phyloP scores from a whole-genome alignment of 208 protist genomes.

The Trypanosoma rangeli region DNA sequence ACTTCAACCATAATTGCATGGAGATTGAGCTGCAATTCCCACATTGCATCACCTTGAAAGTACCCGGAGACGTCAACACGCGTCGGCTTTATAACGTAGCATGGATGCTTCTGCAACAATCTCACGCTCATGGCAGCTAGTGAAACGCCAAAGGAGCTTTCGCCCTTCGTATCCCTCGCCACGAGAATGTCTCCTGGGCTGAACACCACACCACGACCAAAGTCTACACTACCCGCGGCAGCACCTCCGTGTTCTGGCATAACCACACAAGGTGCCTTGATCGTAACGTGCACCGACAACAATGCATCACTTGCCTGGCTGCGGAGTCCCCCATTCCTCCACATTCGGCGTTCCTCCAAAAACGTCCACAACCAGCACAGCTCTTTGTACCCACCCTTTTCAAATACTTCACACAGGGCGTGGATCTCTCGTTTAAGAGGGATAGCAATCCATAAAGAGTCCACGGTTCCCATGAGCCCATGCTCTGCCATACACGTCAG shows the following conservation, averaged over 20 bases:
- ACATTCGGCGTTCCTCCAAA: slow-evolving; percentile 32
- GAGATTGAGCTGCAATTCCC: slow-evolving; percentile 27
- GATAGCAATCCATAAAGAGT: slow-evolving; percentile 36
- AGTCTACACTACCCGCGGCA: slow-evolving; percentile 6
- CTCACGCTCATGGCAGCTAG: slow-evolving; percentile 6
- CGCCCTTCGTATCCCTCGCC: slow-evolving; percentile 8
- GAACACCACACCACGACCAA: slow-evolving; percentile 35
- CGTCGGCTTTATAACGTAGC: slow-evolving; percentile 23
- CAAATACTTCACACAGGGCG: slow-evolving; percentile 4
- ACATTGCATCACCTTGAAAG: not conserved
- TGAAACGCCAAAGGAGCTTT: slow-evolving; percentile 4
- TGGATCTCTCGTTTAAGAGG: slow-evolving; percentile 31
- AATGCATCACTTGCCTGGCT: not conserved
- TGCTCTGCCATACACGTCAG: not conserved
- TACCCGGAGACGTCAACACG: slow-evolving; percentile 11
- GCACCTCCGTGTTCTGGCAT: slow-evolving; percentile 34
- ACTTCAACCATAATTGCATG: slow-evolving; percentile 35
- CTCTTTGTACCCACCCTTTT: slow-evolving; percentile 8
- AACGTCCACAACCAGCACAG: slow-evolving; percentile 24
- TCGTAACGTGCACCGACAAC: slow-evolving; percentile 17
- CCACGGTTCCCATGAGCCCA: slow-evolving; percentile 3
- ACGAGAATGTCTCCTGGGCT: slow-evolving; percentile 25
- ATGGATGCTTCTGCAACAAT: slow-evolving; percentile 1
- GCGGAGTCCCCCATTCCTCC: not conserved
- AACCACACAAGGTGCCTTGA: slow-evolving; percentile 29